phyloP scores from a whole-genome alignment of 2,329 filamentous ascomycete genomes.

The Pseudogymnoascus sp. region DNA sequence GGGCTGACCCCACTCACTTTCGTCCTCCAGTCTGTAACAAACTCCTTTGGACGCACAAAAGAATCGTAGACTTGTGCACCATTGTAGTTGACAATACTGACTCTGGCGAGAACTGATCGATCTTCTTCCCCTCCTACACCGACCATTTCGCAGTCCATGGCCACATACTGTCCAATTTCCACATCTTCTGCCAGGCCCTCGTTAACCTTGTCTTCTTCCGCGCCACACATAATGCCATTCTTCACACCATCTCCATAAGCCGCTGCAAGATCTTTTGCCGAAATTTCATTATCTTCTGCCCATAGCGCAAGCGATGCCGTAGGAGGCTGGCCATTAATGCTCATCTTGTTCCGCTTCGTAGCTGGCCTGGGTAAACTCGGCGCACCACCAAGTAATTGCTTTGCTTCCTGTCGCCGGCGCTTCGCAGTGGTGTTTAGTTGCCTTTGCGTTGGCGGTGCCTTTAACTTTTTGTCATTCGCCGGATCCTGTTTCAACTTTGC shows the following conservation, averaged over 20 bases:
- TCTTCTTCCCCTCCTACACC: conserved; percentile 67
- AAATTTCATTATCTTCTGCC: conserved; percentile 55
- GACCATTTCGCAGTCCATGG: conserved; percentile 98
- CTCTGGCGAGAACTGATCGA: conserved; percentile 73
- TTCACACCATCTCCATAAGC: conserved; percentile 53
- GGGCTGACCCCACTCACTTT: conserved; percentile 74
- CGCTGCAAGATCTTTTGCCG: conserved; percentile 52
- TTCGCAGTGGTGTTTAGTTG: conserved; percentile 28
- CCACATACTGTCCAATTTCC: conserved; percentile 81
- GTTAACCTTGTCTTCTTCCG: conserved; percentile 50
- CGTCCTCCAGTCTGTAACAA: conserved; percentile 86
- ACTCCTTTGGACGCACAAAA: conserved; percentile 71
- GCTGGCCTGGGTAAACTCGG: not conserved
- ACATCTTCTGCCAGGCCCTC: conserved; percentile 55
- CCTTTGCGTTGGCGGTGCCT: conserved; percentile 25
- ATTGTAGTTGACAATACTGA: conserved; percentile 90
- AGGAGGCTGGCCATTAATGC: conserved; percentile 36
- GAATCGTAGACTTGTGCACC: conserved; percentile 91
- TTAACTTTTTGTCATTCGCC: conserved; percentile 28
- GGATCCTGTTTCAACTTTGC: conserved; percentile 45
- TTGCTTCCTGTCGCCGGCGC: conserved; percentile 27
- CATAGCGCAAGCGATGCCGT: conserved; percentile 53
- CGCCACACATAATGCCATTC: conserved; percentile 40
- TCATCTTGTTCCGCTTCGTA: conserved; percentile 40
- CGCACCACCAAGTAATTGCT: conserved; percentile 13